These are phyloP conservation scores for Penicillium canariense DNA, from an alignment of 495 filamentous ascomycete species.

Conservation along the genomic window DNA sequence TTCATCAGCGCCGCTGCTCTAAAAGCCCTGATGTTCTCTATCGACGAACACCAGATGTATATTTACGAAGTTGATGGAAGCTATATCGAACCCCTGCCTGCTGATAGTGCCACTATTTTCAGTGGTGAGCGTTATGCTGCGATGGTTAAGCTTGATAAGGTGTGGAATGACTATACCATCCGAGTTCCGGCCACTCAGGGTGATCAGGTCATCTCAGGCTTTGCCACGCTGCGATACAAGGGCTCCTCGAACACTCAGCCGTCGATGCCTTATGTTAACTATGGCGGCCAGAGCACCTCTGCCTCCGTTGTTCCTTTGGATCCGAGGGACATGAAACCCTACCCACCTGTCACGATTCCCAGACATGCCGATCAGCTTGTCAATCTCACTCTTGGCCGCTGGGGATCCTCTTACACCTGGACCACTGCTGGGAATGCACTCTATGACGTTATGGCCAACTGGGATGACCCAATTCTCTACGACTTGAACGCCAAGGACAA, in stretches of 20 bases:
- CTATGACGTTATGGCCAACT: slow-evolving; percentile 26
- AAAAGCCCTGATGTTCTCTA: slow-evolving; percentile 40
- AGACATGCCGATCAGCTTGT: slow-evolving; percentile 37
- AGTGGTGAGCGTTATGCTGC: slow-evolving; percentile 38
- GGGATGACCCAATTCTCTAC: slow-evolving; percentile 42
- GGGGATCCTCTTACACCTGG: slow-evolving; percentile 40
- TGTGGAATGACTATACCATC: slow-evolving; percentile 34
- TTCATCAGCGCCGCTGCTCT: slow-evolving; percentile 44
- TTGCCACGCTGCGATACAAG: slow-evolving; percentile 36
- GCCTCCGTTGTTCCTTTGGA: slow-evolving; percentile 34
- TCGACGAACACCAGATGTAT: slow-evolving; percentile 41
- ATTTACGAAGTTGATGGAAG: slow-evolving; percentile 43
- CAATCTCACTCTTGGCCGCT: slow-evolving; percentile 36
- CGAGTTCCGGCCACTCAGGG: slow-evolving; percentile 31
- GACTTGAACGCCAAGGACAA: slow-evolving; percentile 27
- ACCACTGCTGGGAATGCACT: slow-evolving; percentile 33
- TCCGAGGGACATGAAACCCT: slow-evolving; percentile 30
- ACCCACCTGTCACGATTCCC: slow-evolving; percentile 32
- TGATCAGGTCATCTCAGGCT: slow-evolving; percentile 37
- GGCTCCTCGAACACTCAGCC: slow-evolving; percentile 15
- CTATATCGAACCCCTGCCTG: slow-evolving; percentile 36
- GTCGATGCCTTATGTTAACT: slow-evolving; percentile 37
- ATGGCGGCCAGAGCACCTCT: slow-evolving; percentile 35
- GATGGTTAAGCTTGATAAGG: slow-evolving; percentile 39
- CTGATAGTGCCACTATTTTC: slow-evolving; percentile 28